Evolutionary conservation across 192 early-diverging fungal species (phyloP).

Genomic region (Coemansia sp.): DNA sequence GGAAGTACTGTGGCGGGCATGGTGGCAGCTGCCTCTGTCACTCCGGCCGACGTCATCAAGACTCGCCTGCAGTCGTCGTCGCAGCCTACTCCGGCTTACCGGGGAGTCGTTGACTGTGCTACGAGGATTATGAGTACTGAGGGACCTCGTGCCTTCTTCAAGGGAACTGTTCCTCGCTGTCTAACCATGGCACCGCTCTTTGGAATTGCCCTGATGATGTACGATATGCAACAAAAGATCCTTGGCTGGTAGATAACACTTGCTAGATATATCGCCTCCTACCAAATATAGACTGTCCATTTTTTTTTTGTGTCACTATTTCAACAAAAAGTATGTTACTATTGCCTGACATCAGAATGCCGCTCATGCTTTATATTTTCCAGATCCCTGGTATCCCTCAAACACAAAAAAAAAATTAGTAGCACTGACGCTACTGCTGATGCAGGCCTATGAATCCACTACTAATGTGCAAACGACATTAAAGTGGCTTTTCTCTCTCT

Average conservation of each 20-base stretch:
- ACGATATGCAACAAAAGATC: slow-evolving; percentile 69
- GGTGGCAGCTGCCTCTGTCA: slow-evolving; percentile 75
- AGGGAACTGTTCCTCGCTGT: slow-evolving; percentile 63
- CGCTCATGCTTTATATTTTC: not conserved
- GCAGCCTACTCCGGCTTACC: slow-evolving; percentile 52
- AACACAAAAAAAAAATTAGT: too few species aligned
- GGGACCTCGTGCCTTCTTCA: slow-evolving; percentile 71
- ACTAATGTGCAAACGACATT: not conserved
- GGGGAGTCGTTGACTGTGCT: slow-evolving; percentile 54
- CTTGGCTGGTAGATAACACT: slow-evolving; percentile 39
- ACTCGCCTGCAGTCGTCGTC: slow-evolving; percentile 71
- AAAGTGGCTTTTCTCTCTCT: slow-evolving; percentile 10
- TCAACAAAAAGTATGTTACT: not conserved
- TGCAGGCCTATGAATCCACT: slow-evolving; percentile 2
- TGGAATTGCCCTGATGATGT: slow-evolving; percentile 66
- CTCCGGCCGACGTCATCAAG: slow-evolving; percentile 86
- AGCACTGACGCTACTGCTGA: not conserved
- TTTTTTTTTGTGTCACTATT: not conserved
- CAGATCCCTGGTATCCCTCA: slow-evolving; percentile 3
- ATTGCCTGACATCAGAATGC: not conserved
- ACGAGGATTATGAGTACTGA: slow-evolving; percentile 58
- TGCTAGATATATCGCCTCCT: not conserved
- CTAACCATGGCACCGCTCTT: slow-evolving; percentile 62
- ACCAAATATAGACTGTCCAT: not conserved
- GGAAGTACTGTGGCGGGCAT: slow-evolving; percentile 97